Conservation (phyloP, 2,329 filamentous ascomycete species). For the Domatiomyces globalis region DNA sequence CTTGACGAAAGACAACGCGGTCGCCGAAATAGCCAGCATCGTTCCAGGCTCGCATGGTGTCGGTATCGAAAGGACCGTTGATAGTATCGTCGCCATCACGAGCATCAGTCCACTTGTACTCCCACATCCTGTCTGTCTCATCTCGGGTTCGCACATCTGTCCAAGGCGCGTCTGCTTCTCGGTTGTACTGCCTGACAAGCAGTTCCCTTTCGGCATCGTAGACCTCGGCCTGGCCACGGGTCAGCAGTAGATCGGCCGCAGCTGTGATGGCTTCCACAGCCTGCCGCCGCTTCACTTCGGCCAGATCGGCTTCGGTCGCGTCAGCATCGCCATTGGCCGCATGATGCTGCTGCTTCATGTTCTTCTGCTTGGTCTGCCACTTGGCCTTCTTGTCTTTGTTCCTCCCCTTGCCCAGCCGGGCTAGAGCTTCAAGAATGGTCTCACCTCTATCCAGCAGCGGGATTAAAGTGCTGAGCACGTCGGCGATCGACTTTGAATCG, state of each 20-base stretch:
- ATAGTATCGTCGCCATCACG: constrained; percentile 55
- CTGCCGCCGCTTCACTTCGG: constrained; percentile 54
- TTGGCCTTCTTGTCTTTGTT: constrained; percentile 32
- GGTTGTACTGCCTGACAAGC: constrained; percentile 66
- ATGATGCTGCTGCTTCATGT: constrained; percentile 24
- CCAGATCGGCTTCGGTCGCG: constrained; percentile 47
- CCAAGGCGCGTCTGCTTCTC: constrained; percentile 83
- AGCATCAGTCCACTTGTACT: constrained; percentile 85
- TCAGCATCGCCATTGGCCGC: constrained; percentile 32
- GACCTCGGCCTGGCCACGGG: constrained; percentile 71
- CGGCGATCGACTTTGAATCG: constrained; percentile 58
- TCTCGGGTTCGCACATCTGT: constrained; percentile 23
- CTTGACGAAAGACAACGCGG: constrained; percentile 63
- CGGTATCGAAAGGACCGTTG: constrained; percentile 75
- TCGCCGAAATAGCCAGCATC: constrained; percentile 86
- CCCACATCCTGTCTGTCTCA: constrained; percentile 49
- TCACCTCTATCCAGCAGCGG: constrained; percentile 61
- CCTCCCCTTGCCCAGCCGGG: constrained; percentile 58
- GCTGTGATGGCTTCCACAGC: constrained; percentile 73
- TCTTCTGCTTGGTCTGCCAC: constrained; percentile 30
- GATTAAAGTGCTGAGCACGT: constrained; percentile 62
- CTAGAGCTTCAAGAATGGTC: constrained; percentile 75
- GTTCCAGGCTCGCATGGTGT: constrained; percentile 82
- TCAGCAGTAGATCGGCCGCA: constrained; percentile 74
- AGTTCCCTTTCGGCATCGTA: constrained; percentile 80